A percentile compares a stretch with the other conserved stretches of the same genome.
These are phyloP conservation scores for Eutrema japonicum DNA, from an alignment of 345 rosid genomes.

Conservation along the genomic window DNA sequence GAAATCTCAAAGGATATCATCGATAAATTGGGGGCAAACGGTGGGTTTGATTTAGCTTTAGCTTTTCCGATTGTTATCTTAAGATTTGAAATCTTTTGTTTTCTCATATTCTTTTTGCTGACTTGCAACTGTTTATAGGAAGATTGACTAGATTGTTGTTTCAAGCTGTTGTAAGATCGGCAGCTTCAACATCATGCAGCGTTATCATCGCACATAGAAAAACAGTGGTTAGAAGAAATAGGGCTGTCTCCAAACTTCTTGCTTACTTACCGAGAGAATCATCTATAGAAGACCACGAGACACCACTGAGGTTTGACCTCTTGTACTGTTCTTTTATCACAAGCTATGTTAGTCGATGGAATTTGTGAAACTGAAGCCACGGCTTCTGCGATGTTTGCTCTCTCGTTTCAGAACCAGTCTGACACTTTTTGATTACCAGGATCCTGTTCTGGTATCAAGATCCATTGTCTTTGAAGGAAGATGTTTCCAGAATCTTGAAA, in stretches of 20 bases:
- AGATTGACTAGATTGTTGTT: conserved; percentile 46
- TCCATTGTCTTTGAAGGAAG: conserved; percentile 61
- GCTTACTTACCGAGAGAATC: conserved; percentile 51
- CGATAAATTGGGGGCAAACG: conserved; percentile 49
- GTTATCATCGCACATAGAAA: conserved; percentile 31
- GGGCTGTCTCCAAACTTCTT: conserved; percentile 51
- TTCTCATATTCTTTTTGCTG: not conserved
- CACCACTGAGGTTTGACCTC: conserved; percentile 63
- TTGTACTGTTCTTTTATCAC: not conserved
- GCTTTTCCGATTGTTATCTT: not conserved
- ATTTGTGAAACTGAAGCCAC: conserved; percentile 27
- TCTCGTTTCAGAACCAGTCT: conserved; percentile 42
- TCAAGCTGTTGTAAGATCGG: conserved; percentile 54
- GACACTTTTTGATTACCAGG: conserved; percentile 53
- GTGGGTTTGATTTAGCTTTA: conserved; percentile 42
- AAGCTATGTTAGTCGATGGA: conserved; percentile 1
- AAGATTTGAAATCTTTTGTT: not conserved
- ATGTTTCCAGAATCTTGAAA: conserved; percentile 63
- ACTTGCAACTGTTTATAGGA: conserved; percentile 46
- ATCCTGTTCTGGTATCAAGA: conserved; percentile 73
- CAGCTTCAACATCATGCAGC: conserved; percentile 54
- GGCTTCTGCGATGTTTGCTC: conserved; percentile 24
- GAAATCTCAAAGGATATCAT: conserved; percentile 50
- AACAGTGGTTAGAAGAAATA: conserved; percentile 39
- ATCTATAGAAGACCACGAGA: conserved; percentile 43